Percentiles rank a stretch among this genome's conserved stretches.
These are phyloP conservation scores for Cryptosporidium canis DNA, from an alignment of 169 alveolate genomes.

Conservation along the genomic window DNA sequence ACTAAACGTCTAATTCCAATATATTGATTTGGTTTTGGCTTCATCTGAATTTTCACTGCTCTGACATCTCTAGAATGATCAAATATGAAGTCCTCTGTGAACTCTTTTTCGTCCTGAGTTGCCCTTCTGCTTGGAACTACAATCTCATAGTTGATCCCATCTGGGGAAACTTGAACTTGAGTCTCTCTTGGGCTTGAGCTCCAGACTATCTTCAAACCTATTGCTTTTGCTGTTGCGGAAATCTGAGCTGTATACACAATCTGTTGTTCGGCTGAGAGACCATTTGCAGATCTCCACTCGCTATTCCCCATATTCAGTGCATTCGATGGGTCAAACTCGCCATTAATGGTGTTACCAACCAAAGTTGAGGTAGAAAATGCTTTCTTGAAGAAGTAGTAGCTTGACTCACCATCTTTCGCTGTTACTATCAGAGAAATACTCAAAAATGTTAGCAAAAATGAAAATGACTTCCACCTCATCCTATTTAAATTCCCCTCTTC, in stretches of 20 bases:
- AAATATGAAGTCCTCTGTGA: conserved; percentile 49
- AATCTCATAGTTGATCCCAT: conserved; percentile 73
- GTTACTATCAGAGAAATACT: conserved; percentile 1
- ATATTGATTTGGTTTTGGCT: conserved; percentile 82
- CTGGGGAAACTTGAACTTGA: conserved; percentile 78
- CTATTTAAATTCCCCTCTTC: neutral
- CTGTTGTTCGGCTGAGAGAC: conserved; percentile 40
- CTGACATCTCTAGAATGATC: conserved; percentile 69
- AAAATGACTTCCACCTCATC: conserved; percentile 50
- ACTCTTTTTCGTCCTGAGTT: conserved; percentile 74
- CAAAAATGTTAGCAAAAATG: neutral
- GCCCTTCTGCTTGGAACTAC: conserved; percentile 77
- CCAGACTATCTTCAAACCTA: conserved; percentile 62
- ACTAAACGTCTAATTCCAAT: conserved; percentile 88
- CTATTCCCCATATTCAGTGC: conserved; percentile 57
- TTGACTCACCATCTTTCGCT: conserved; percentile 56
- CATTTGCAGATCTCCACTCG: conserved; percentile 68
- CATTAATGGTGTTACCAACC: conserved; percentile 50
- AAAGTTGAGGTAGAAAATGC: conserved; percentile 53
- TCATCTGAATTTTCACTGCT: conserved; percentile 83
- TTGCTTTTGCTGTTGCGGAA: conserved; percentile 67
- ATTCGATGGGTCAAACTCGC: conserved; percentile 64
- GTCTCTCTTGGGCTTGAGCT: conserved; percentile 63
- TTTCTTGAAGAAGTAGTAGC: conserved; percentile 38
- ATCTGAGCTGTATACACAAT: conserved; percentile 40